Conservation (phyloP, 169 alveolate species). For the Plasmodium knowlesi region DNA sequence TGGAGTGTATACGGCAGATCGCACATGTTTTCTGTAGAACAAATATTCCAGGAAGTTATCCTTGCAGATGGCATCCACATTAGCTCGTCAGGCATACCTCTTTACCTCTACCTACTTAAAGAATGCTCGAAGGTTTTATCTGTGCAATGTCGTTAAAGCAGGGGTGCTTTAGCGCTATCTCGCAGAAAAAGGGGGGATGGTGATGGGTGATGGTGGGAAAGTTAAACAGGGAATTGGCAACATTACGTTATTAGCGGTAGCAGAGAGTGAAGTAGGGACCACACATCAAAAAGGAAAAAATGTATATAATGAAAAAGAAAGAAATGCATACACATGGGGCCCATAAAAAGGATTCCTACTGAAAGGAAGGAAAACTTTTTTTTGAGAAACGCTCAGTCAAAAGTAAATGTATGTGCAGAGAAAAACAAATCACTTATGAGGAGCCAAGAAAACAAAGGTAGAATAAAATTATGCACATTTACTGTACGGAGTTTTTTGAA, state of each 20-base stretch:
- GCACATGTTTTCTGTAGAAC: background rate
- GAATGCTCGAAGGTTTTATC: background rate
- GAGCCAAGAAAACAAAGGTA: background rate
- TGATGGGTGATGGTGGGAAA: background rate
- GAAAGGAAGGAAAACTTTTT: background rate
- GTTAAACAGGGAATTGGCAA: background rate
- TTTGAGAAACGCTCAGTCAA: background rate
- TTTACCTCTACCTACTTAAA: background rate
- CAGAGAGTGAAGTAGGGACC: background rate
- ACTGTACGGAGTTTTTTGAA: background rate
- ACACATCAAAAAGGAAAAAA: background rate
- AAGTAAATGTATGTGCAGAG: background rate
- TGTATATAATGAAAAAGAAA: background rate
- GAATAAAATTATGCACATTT: background rate
- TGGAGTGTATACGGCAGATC: background rate
- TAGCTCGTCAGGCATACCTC: background rate
- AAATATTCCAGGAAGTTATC: background rate
- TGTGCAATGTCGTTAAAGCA: conserved; percentile 52
- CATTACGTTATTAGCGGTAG: background rate
- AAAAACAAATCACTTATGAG: background rate
- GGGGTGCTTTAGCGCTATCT: conserved; percentile 46
- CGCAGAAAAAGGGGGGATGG: background rate
- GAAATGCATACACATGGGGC: background rate
- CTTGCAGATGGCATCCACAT: background rate
- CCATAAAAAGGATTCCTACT: background rate